Base-by-base conservation (phyloP, 345 rosid genomes). In the Rubroshorea leprosula region DNA sequence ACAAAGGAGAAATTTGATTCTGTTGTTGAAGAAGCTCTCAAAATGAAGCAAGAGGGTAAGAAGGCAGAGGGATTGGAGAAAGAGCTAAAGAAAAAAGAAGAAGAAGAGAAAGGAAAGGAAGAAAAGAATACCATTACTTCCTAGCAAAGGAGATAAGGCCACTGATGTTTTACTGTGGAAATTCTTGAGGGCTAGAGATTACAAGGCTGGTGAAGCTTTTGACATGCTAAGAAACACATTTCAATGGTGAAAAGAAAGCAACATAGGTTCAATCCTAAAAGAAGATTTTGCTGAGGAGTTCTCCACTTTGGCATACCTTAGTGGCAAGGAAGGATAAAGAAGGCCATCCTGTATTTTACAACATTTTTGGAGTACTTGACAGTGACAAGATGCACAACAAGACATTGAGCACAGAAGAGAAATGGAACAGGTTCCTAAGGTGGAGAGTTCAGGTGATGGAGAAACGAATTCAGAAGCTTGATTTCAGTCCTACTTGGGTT, bases 261-360 rank as follows among this genome's bases (percentile, higher is more conserved):
- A 69, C 17, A 65, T 77, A 11, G 85, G 77, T 20, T 56, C 68
- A 1, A 38, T 80, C 24, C 63, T 80, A n/a, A 82, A 75, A n/a
- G 82, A 80, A 54, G 82, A 77, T 15, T 72, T 77, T 18, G 82
- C 72, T 4, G 45, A 38, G 24, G 80, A 70, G 10, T 57, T 74
- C 20, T 70, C 61, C 14, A 57, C 67, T 50, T 70, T 64, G 1
- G 82, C 73, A 39, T 75, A 46, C 53, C 63, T 64, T 58, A 73
- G 70, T 48, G 80, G 85, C 23, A 14, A 11, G 12, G n/a, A n/a
- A n/a, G n/a, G 82, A 77, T 35, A 75, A 46, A 20, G 68, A 77
- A 51, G 76, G 76, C 21, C 85, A 77, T 55, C 78, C 85, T 0
- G 82, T 80, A n/a, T 80, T 82, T 63, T 80, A 80, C 70, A 80